Base-by-base conservation (phyloP, 257 asterid species). In the Anisodus tanguticus region DNA sequence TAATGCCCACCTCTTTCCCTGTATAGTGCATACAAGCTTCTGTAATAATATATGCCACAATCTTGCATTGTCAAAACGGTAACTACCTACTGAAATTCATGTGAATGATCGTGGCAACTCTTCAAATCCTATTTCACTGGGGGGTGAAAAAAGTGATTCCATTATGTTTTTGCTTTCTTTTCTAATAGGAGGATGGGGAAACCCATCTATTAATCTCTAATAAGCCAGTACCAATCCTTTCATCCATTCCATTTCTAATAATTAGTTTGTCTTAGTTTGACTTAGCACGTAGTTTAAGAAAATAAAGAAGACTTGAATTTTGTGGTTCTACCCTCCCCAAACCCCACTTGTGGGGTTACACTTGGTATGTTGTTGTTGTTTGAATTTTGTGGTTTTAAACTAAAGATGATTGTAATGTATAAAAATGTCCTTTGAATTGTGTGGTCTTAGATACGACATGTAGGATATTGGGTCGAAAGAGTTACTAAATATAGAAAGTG, bases 171-270 rank as follows among this genome's bases (percentile, higher is more conserved):
- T 41, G 51, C 31, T 69, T 69, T 69, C 15, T 69, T 16, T 69
- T 8, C 78, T 69, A 54, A 68, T 2, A 15, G 77, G 77, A 68
- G 78, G 54, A 69, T 39, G 77, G 78, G n/a, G 41, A 74, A 53
- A 3, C 62, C 39, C 54, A 74, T 49, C 12, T 74, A 74, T 12
- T 47, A 47, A 1, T 72, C 41, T 74, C 19, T 45, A 74, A 51
- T 3, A 49, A 49, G 19, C 59, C n/a, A 22, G 12, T 72, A 72
- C 13, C 45, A 49, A 49, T 49, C 80, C n/a, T 74, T 74, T 49
- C 80, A 22, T 49, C 22, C 13, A 22, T 49, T 74, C 62, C 7
- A 41, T 41, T 39, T 39, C 78, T 41, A 41, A 69, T 26, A 41
- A 6, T 41, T 6, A n/a, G n/a, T n/a, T n/a, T n/a, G n/a, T n/a